Evolutionary conservation across 116 monocot species (phyloP).

Genomic region (Papilionanthe hybrid): DNA sequence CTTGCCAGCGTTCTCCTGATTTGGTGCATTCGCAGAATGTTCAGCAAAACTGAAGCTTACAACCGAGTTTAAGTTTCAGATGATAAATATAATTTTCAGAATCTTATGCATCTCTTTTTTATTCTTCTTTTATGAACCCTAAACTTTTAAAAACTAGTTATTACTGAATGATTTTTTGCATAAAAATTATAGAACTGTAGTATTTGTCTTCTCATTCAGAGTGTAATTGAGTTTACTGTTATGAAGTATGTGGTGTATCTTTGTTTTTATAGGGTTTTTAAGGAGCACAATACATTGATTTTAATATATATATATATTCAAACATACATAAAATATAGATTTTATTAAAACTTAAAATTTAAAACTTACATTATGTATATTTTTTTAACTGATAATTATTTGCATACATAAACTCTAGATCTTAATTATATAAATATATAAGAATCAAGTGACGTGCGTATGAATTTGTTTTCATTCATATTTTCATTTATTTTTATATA

Average conservation of each 20-base stretch:
- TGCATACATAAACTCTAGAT: too few species aligned
- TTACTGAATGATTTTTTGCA: neutral
- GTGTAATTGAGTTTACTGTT: neutral
- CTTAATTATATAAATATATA: too few species aligned
- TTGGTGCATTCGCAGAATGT: slow-evolving; percentile 69
- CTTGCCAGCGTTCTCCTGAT: slow-evolving; percentile 65
- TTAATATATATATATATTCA: too few species aligned
- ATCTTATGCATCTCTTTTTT: neutral
- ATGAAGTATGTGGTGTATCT: neutral
- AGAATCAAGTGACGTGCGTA: too few species aligned
- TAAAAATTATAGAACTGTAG: neutral
- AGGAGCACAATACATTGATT: too few species aligned
- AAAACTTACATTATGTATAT: too few species aligned
- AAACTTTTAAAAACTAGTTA: neutral
- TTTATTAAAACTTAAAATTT: too few species aligned
- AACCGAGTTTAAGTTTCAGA: slow-evolving; percentile 54
- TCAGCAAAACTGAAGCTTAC: slow-evolving; percentile 78
- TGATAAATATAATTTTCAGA: neutral
- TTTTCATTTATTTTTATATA: too few species aligned
- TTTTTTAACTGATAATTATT: too few species aligned
- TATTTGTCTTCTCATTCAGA: neutral
- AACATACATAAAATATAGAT: too few species aligned
- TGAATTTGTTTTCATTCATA: too few species aligned
- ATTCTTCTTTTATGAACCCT: neutral
- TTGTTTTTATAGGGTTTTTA: neutral